These are phyloP conservation scores for Beauveria sp. DNA, from an alignment of 2,329 filamentous ascomycete genomes.

Conservation along the genomic window DNA sequence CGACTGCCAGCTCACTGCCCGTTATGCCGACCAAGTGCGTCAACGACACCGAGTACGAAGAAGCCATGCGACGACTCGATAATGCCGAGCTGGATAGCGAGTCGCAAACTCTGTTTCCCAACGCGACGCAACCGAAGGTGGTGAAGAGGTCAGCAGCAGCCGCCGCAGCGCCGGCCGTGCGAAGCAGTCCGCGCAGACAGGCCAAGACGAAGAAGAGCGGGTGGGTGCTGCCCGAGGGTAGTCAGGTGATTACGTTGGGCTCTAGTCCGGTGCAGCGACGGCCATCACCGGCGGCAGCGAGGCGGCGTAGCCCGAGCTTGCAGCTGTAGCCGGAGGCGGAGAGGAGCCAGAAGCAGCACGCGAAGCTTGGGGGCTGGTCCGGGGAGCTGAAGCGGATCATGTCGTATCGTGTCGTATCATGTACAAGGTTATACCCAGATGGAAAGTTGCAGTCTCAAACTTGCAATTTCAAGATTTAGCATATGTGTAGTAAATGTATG, in stretches of 20 bases:
- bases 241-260: conserved; percentile 24
- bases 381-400: not conserved
- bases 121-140: conserved; percentile 23
- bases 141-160: not conserved
- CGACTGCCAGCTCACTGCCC: conserved; percentile 18
- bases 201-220: conserved; percentile 10
- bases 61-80: conserved; percentile 36
- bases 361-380: not conserved
- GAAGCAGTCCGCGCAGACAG: conserved; percentile 5
- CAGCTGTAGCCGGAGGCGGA: conserved; percentile 11
- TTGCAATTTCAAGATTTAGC: not conserved
- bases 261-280: conserved; percentile 16
- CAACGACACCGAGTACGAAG: conserved; percentile 33
- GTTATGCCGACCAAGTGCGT: conserved; percentile 19
- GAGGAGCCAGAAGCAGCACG: conserved; percentile 16
- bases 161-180: conserved; percentile 14
- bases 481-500: not conserved
- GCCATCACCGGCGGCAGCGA: not conserved
- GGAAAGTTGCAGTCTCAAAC: not conserved
- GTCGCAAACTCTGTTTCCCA: conserved; percentile 24
- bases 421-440: not conserved
- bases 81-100: conserved; percentile 19
- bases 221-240: conserved; percentile 22
- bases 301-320: not conserved
- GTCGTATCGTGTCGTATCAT: not conserved